Base-by-base conservation (phyloP, 169 alveolate species). In the Neospora caninum region DNA sequence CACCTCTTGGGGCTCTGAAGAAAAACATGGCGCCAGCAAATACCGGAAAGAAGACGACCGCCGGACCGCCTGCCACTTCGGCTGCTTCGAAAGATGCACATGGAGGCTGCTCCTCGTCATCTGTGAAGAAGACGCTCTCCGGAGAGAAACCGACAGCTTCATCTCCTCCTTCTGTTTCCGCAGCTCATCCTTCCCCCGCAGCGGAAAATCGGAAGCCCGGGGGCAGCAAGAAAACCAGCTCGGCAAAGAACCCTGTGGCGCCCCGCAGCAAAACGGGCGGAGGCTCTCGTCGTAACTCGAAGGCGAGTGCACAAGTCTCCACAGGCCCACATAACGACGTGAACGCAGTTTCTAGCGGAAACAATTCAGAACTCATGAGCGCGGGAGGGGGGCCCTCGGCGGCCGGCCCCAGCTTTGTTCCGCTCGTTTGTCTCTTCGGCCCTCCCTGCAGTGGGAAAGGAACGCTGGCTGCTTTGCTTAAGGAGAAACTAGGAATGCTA, bases 391-490 rank as follows among this genome's bases (percentile, higher is more conserved):
- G 20, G 4, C 31, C n/a, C 58, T 13, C 13, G 31, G 7, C 16
- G n/a, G 16, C 73, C n/a, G 7, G 73, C 31, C 34, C n/a, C n/a
- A 27, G 73, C 34, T 64, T 22, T 16, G 25, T 64, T 27, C 73
- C 73, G 73, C 89, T 82, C 7, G 36, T 82, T 43, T 82, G 89
- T 36, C 64, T 82, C n/a, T 42, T 82, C 39, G 89, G 89, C 38
- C 89, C 89, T 22, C 89, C 89, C 41, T 82, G 89, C 89, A 82
- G 89, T 31, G 89, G 89, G 31, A 82, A 82, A 36, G 89, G 89
- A 18, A 82, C 89, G 31, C 67, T 82, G 67, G 53, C 89, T 13
- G 67, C 54, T 27, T 43, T 82, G 25, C n/a, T 82, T 34, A 82
- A 41, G 67, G 67, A 42, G 25, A 18, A 41, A 18, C 89, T 82